Evolutionary conservation across 2,329 filamentous ascomycete genomes (phyloP).

Genomic region (Ophiocordyceps unilateralis): DNA sequence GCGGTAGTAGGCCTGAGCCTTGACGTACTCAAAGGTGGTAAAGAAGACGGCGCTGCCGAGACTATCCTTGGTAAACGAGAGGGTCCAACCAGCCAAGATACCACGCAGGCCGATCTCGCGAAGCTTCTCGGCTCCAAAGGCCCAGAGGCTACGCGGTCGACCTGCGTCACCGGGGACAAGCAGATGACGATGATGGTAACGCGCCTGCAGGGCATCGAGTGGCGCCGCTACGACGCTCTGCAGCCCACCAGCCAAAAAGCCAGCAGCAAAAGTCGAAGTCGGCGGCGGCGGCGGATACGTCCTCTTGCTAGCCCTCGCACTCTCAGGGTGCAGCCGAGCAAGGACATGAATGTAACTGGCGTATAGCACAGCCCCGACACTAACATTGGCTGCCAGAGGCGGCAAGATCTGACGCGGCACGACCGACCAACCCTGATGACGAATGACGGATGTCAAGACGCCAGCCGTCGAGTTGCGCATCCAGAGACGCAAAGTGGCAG

Average conservation of each 20-base stretch:
- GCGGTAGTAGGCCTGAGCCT: constrained; percentile 52
- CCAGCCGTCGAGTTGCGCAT: constrained; percentile 51
- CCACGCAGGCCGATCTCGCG: constrained; percentile 56
- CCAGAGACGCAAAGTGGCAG: constrained; percentile 22
- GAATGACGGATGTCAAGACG: constrained; percentile 48
- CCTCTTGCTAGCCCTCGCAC: constrained; percentile 34
- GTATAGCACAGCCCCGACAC: constrained; percentile 58
- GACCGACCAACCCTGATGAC: constrained; percentile 55
- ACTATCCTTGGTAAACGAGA: constrained; percentile 53
- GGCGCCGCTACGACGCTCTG: constrained; percentile 60
- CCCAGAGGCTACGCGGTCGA: constrained; percentile 50
- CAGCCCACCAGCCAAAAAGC: constrained; percentile 48
- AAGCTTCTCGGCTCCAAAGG: constrained; percentile 45
- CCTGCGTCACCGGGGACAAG: constrained; percentile 1
- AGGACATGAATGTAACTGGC: constrained; percentile 59
- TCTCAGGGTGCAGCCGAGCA: constrained; percentile 47
- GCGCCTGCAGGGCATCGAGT: constrained; percentile 56
- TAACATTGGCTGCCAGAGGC: constrained; percentile 56
- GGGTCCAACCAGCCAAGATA: constrained; percentile 55
- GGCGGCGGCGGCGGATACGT: constrained; percentile 54
- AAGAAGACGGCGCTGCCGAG: constrained; percentile 58
- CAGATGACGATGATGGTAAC: constrained; percentile 40
- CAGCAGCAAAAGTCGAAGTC: constrained; percentile 48
- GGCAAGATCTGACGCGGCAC: constrained; percentile 63
- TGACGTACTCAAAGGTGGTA: constrained; percentile 57